phyloP scores from a whole-genome alignment of 306 rosid species.

The Clitoria ternatea region DNA sequence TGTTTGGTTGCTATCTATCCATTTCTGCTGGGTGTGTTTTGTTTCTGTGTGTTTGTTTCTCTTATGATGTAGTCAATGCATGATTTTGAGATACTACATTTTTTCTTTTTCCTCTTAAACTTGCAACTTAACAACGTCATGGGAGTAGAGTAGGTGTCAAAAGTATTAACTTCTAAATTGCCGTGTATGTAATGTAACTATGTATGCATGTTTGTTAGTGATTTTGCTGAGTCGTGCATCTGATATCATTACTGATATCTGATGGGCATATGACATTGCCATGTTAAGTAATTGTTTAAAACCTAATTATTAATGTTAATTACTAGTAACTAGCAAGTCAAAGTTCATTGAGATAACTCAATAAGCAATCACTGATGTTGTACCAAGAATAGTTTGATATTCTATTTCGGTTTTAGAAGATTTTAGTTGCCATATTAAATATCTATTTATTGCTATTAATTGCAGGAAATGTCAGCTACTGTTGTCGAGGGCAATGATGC shows the following conservation, averaged over 20 bases:
- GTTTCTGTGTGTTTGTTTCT: slow-evolving; percentile 11
- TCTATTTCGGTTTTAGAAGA: slow-evolving; percentile 12
- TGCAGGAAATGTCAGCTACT: slow-evolving; percentile 83
- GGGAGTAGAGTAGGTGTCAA: neutral
- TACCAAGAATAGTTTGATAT: neutral
- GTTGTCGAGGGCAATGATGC: slow-evolving; percentile 69
- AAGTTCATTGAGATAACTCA: neutral
- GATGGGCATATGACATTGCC: neutral
- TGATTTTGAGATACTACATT: neutral
- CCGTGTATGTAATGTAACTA: neutral
- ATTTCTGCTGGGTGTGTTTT: slow-evolving; percentile 14
- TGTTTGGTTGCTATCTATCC: slow-evolving; percentile 15
- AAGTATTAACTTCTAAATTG: slow-evolving; percentile 13
- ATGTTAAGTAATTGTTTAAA: slow-evolving; percentile 1
- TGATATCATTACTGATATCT: neutral
- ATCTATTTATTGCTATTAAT: slow-evolving; percentile 19
- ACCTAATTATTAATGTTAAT: slow-evolving; percentile 7
- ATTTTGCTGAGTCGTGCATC: neutral
- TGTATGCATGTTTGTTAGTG: slow-evolving; percentile 10
- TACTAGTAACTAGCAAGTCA: neutral
- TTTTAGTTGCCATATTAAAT: neutral
- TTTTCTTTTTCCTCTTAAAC: neutral
- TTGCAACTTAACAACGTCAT: neutral
- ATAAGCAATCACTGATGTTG: neutral
- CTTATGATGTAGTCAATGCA: neutral